Conservation (phyloP, 2,329 filamentous ascomycete genomes). For the Calonectria henricotiae region DNA sequence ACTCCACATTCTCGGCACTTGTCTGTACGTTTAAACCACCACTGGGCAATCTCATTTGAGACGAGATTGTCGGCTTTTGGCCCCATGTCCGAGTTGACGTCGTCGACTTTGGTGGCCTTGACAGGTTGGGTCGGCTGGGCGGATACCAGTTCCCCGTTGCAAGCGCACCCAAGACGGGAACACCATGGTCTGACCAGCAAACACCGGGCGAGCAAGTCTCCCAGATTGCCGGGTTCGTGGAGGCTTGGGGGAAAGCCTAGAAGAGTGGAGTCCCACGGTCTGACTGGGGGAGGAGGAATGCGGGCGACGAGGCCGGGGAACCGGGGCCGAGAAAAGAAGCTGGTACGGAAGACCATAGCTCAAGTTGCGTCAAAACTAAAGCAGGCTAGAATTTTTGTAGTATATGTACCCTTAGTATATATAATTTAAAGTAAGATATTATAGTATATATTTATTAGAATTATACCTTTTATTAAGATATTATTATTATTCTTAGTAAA, state of each 20-base stretch:
- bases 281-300: conserved; percentile 16
- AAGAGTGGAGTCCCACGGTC: not conserved
- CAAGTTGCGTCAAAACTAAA: not conserved
- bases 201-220: not conserved
- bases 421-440: too few relatives aligned
- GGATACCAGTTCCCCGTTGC: not conserved
- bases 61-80: not conserved
- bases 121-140: not conserved
- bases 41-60: not conserved
- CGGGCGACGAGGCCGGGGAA: conserved; percentile 1
- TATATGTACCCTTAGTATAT: too few relatives aligned
- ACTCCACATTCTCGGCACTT: not conserved
- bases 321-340: not conserved
- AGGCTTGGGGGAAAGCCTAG: not conserved
- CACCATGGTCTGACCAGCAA: not conserved
- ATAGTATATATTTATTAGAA: too few relatives aligned
- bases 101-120: not conserved
- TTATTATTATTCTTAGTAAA: too few relatives aligned
- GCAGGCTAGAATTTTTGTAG: too few relatives aligned
- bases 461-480: too few relatives aligned
- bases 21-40: conserved; percentile 1
- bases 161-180: not conserved
- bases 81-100: not conserved
- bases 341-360: conserved; percentile 27
- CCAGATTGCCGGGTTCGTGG: not conserved